A percentile compares a stretch with the other conserved stretches of the same genome.
These are phyloP conservation scores for Ogataea trehalophila DNA, from an alignment of 805 yeast species.

Conservation along the genomic window DNA sequence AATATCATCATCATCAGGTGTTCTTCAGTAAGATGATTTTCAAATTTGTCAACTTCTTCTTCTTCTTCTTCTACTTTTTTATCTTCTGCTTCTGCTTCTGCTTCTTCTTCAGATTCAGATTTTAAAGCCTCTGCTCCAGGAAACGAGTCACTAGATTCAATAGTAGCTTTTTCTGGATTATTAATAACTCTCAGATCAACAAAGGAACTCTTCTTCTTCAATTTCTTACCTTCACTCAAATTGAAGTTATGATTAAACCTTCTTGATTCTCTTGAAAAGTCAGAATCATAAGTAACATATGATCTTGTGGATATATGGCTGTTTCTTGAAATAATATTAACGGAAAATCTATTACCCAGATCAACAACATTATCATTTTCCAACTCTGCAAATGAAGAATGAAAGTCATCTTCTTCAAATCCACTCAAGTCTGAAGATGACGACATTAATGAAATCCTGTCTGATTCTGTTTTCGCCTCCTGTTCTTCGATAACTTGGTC, in stretches of 20 bases:
- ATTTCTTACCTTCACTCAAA: conserved; percentile 14
- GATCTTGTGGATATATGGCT: conserved; percentile 40
- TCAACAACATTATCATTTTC: neutral
- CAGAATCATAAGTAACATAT: conserved; percentile 58
- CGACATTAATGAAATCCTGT: too few species aligned
- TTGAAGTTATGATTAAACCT: neutral
- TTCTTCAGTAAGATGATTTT: neutral
- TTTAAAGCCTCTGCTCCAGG: neutral
- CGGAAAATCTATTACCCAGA: conserved; percentile 17
- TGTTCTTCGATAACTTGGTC: too few species aligned
- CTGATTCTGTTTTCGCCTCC: too few species aligned
- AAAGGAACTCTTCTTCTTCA: conserved; percentile 47
- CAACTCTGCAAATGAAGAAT: neutral
- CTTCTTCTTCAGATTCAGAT: too few species aligned
- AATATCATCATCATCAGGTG: conserved; percentile 11
- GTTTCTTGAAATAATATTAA: conserved; percentile 31
- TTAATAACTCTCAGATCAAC: conserved; percentile 39
- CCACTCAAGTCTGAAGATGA: too few species aligned
- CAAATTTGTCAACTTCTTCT: conserved; percentile 16
- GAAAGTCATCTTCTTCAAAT: neutral
- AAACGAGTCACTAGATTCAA: neutral
- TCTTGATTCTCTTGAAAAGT: conserved; percentile 32
- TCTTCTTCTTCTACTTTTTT: neutral
- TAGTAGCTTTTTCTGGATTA: neutral
- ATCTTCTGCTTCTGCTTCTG: too few species aligned